phyloP scores from a whole-genome alignment of 148 eudicot species.

The Chenopodium suecicum region DNA sequence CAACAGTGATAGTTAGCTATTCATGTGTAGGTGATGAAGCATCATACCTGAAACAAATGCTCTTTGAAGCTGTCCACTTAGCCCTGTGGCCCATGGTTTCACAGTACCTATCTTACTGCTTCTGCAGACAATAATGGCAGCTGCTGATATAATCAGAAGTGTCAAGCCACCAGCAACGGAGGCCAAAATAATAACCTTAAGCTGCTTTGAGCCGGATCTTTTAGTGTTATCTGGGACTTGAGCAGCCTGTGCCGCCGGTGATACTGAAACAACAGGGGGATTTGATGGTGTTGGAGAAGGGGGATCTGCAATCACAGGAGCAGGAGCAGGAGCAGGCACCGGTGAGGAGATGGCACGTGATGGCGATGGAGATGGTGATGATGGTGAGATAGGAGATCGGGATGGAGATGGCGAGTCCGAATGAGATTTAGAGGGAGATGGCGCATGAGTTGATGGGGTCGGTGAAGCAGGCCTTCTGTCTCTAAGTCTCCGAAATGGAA shows the following conservation, averaged over 20 bases:
- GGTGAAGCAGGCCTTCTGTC: background rate
- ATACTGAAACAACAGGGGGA: slow-evolving; percentile 22
- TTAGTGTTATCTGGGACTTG: slow-evolving; percentile 27
- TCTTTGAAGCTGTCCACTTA: slow-evolving; percentile 85
- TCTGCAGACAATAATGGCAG: slow-evolving; percentile 41
- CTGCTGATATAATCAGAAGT: slow-evolving; percentile 33
- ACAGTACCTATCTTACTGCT: slow-evolving; percentile 55
- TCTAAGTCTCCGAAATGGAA: background rate
- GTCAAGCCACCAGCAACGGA: slow-evolving; percentile 39
- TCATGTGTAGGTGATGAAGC: background rate
- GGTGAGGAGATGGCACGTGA: slow-evolving; percentile 19
- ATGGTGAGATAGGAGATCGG: slow-evolving; percentile 29
- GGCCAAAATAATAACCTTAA: slow-evolving; percentile 32
- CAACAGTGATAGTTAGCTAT: background rate
- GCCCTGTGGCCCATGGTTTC: slow-evolving; percentile 84
- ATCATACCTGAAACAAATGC: slow-evolving; percentile 75
- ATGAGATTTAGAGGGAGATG: slow-evolving; percentile 32
- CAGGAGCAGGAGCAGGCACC: slow-evolving; percentile 20
- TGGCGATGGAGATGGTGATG: slow-evolving; percentile 34
- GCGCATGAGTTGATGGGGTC: slow-evolving; percentile 16
- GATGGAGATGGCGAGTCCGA: slow-evolving; percentile 18
- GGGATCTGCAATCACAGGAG: background rate
- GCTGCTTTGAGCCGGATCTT: slow-evolving; percentile 28
- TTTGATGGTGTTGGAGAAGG: slow-evolving; percentile 30
- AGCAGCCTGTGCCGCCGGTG: slow-evolving; percentile 28